Evolutionary conservation across 1,284 basidiomycete species (phyloP).

Genomic region (Apiotrichum akiyoshidainum): DNA sequence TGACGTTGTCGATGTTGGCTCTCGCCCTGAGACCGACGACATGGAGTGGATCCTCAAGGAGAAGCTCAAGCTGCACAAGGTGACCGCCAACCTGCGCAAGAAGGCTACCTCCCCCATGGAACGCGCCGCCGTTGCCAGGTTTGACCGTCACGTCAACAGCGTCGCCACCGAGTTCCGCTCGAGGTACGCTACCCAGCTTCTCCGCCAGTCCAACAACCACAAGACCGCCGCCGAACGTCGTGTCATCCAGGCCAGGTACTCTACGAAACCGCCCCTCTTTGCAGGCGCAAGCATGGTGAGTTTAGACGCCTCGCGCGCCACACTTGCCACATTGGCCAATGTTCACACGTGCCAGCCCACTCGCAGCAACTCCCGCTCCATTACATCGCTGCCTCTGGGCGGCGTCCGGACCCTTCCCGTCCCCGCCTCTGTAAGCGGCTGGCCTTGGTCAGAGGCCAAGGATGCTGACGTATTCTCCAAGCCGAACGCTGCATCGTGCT

Average conservation of each 20-base stretch:
- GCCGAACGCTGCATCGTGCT: not conserved
- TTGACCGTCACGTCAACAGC: constrained; percentile 3
- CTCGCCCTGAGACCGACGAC: constrained; percentile 3
- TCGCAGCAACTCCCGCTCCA: not conserved
- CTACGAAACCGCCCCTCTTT: constrained; percentile 1
- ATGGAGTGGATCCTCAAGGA: constrained; percentile 2
- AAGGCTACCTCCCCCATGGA: not conserved
- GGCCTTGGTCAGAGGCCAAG: not conserved
- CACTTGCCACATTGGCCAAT: too few species aligned
- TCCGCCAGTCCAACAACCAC: not conserved
- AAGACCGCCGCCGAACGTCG: constrained; percentile 1
- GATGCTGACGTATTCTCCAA: not conserved
- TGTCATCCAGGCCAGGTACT: constrained; percentile 3
- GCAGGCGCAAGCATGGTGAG: constrained; percentile 1
- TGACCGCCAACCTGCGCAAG: constrained; percentile 4
- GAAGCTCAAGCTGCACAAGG: not conserved
- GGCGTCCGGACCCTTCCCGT: not conserved
- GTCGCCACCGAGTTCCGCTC: constrained; percentile 6
- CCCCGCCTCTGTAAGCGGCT: not conserved
- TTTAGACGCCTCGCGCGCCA: too few species aligned
- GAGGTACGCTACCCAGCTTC: constrained; percentile 1
- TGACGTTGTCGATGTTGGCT: constrained; percentile 1
- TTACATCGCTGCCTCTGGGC: not conserved
- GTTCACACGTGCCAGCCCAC: constrained; percentile 4
- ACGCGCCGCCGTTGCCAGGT: not conserved